Evolutionary conservation across 225 moss, liverwort and hornwort genomes (phyloP), one percentile per base, ranked within the genome.

Genomic region (Asterella californica): DNA sequence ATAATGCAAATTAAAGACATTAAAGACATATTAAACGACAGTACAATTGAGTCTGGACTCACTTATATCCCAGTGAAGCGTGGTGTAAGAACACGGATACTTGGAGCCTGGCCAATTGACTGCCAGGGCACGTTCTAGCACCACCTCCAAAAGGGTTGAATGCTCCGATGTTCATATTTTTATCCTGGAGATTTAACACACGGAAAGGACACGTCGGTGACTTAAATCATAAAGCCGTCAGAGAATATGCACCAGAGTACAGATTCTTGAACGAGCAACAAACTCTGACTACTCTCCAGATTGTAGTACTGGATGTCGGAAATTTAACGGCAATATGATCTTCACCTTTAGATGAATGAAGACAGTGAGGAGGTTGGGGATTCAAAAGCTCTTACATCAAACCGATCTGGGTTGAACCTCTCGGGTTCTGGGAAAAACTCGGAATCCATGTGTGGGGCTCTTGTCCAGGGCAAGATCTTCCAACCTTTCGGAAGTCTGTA

Each of bases 81-180:
- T 76, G 68, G n/a, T 76, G 81, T 60, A 82, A 33, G 54, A 82
- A 82, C 34, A 76, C 30, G 55, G 50, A 82, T 38, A 82, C 76
- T 32, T 76, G 68, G 25, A 82, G 75, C 67, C 55, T 75, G 46
- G 81, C 81, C 14, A 82, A 82, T 29, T 68, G 65, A 36, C 76
- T 82, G 2, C 81, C 81, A 9, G 59, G 53, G 38, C 81, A 82
- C n/a, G 76, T 82, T 82, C 81, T 53, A 17, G 27, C 55, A 15
- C 81, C 81, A 68, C 81, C 68, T 55, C 81, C 81, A 57, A 82
- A 82, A n/a, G 81, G 81, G 7, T 65, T 29, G 33, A 52, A 82
- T 53, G 81, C 67, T 70, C 61, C 81, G 7, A 15, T n/a, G 17
- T 59, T 75, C 24, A 68, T 19, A 57, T 75, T 32, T 55, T 75